Evolutionary conservation across 768 basidiomycete genomes (phyloP), one percentile per base, ranked within the genome.

Genomic region (Grammothele lineata): DNA sequence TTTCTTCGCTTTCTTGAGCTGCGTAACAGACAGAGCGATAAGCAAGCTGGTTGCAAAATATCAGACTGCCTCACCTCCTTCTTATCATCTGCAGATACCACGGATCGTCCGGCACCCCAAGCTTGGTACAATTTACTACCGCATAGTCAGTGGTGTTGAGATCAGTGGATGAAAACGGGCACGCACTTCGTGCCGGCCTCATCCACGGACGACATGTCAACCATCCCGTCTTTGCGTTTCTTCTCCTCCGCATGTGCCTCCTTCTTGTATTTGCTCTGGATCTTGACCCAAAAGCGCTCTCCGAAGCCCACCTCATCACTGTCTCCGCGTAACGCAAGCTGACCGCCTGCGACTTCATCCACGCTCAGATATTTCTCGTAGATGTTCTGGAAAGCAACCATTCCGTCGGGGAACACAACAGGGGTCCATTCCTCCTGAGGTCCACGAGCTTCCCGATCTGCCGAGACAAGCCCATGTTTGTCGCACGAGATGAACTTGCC

Each of bases 351-450:
- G 23, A 87, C 81, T 58, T 93, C 89, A 57, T 95, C 92, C 35
- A 94, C 70, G 42, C 80, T 66, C 36, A 96, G 76, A 64, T 89
- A 93, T 60, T 85, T 94, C 61, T 92, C 90, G 59, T 94, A 93
- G 9, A 89, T 74, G 65, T 85, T 92, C 80, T 83, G 83, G 62
- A 93, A 86, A 6, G 88, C 86, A 39, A 87, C 80, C 85, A 92
- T 89, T 34, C 88, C 89, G 49, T 87, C 88, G 9, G 87, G 80
- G 19, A 89, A 66, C 46, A 92, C 70, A 21, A 91, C 77, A 14
- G 92, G 86, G 3, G 86, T 87, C 89, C 92, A 96, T 65, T 94
- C 92, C 65, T 96, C 92, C 65, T 95, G 90, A 4, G 89, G 87
- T 1, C 92, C 93, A 25, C 92, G 78, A 22, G 92, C 92, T 59